A percentile compares a stretch with the other conserved stretches of the same genome.
Evolutionary conservation across 805 yeast species (phyloP).

Genomic region (Metschnikowia orientalis): DNA sequence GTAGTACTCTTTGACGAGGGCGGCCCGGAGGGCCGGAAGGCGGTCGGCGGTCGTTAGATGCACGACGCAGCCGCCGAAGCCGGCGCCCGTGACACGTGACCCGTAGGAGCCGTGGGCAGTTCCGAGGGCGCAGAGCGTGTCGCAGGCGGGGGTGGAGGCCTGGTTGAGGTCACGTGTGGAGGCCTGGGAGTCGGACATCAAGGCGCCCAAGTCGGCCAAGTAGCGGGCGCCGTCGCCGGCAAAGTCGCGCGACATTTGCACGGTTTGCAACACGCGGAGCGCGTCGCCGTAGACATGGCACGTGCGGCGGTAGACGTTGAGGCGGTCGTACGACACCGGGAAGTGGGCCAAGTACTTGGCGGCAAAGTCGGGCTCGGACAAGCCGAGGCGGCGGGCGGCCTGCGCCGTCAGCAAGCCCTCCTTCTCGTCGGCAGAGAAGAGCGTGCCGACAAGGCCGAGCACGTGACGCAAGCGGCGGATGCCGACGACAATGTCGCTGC

Average conservation of each 20-base stretch:
- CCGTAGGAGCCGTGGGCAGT: slow-evolving; percentile 55
- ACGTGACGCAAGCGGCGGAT: slow-evolving; percentile 36
- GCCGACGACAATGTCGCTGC: slow-evolving; percentile 41
- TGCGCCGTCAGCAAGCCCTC: slow-evolving; percentile 50
- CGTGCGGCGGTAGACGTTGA: slow-evolving; percentile 55
- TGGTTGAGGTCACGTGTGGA: slow-evolving; percentile 47
- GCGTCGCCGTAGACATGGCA: slow-evolving; percentile 63
- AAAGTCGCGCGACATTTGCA: slow-evolving; percentile 33
- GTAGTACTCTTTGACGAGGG: slow-evolving; percentile 51
- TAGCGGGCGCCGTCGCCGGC: slow-evolving; percentile 29
- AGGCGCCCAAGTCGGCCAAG: slow-evolving; percentile 43
- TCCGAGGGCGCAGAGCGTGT: slow-evolving; percentile 52
- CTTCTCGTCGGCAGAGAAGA: slow-evolving; percentile 28
- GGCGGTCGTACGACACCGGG: slow-evolving; percentile 53
- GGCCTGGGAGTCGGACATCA: slow-evolving; percentile 57
- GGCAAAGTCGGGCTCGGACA: slow-evolving; percentile 32
- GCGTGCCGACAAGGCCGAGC: slow-evolving; percentile 42
- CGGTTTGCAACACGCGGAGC: slow-evolving; percentile 50
- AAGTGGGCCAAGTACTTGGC: slow-evolving; percentile 42
- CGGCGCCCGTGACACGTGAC: slow-evolving; percentile 74
- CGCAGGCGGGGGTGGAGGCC: slow-evolving; percentile 50
- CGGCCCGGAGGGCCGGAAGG: slow-evolving; percentile 32
- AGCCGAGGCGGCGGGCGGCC: slow-evolving; percentile 41
- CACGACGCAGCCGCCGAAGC: slow-evolving; percentile 74
- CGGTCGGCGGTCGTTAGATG: slow-evolving; percentile 50